Evolutionary conservation across 2,329 filamentous ascomycete species (phyloP), one percentile per base, ranked within the genome.

Genomic region (Scortechinia acanthostroma): DNA sequence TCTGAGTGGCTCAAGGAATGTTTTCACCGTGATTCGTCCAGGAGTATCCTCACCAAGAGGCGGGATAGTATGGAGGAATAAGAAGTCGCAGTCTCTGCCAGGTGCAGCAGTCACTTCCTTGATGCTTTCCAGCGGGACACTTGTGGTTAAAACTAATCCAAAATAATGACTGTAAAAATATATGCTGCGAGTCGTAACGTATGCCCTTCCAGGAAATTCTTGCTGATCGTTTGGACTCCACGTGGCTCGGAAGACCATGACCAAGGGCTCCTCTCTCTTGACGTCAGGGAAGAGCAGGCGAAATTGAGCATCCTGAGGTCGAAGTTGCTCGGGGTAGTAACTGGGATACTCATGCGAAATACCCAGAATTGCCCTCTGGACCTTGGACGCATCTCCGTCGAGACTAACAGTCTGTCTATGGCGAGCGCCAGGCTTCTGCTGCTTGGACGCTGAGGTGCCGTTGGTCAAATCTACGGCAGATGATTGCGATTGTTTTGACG

Each of bases 141-240:
- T 72, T 3, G 80, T 80, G 13, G 83, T 80, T 42, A 88, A 63
- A 1, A 87, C 81, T 14, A 88, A 69, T 13, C 84, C 84, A 42
- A 86, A 71, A 57, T 87, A 79, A 55, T 88, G 79, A 54, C 82
- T 86, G 64, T 86, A 88, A 56, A 88, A 87, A 59, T 84, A 87
- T n/a, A 88, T 69, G 45, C 81, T 74, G 22, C 69, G 70, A 2
- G 73, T 68, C 1, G 84, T 88, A 37, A 86, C 75, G 57, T 85
- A 88, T 3, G 83, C 76, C 45, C 84, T 40, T 10, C 35, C 84
- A 5, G 84, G 83, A 48, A 88, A 86, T 51, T 87, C 83, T 61
- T 87, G 83, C 52, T 82, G 76, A 45, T 86, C 82, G 52, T 82
- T 85, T 1, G 82, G 80, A 54, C 80, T 85, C 79, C 83, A 88